Percentiles rank a stretch among this genome's conserved stretches.
Conservation (phyloP, 2,329 filamentous ascomycete genomes). For the Celoporthe dispersa region DNA sequence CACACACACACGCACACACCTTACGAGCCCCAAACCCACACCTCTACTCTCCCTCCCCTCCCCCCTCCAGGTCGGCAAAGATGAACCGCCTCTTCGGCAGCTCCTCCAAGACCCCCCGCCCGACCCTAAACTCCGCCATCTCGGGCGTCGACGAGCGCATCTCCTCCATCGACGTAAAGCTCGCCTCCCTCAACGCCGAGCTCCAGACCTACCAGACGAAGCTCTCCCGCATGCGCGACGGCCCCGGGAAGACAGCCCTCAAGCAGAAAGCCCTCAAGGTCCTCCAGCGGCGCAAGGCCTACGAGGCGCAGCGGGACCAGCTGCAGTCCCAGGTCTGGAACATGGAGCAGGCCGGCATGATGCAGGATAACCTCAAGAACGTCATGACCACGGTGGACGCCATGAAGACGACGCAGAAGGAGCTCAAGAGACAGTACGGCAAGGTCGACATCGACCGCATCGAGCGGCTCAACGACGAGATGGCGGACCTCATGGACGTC, state of each 20-base stretch:
- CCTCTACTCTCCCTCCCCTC: not conserved
- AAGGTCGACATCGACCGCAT: slow-evolving; percentile 98
- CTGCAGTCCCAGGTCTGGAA: slow-evolving; percentile 96
- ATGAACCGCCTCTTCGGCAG: slow-evolving; percentile 98
- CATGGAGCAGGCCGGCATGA: slow-evolving; percentile 97
- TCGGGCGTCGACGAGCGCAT: slow-evolving; percentile 83
- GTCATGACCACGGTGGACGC: slow-evolving; percentile 98
- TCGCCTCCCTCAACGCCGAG: slow-evolving; percentile 89
- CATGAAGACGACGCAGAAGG: slow-evolving; percentile 95
- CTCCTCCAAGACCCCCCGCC: slow-evolving; percentile 85
- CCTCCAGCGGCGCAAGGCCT: slow-evolving; percentile 89
- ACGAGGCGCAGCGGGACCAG: slow-evolving; percentile 93
- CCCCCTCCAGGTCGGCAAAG: slow-evolving; percentile 38
- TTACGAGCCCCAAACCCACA: not conserved
- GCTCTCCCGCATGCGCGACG: slow-evolving; percentile 90
- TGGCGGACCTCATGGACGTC: slow-evolving; percentile 96
- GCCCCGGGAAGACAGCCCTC: slow-evolving; percentile 88
- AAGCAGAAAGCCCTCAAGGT: slow-evolving; percentile 95
- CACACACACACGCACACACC: not conserved
- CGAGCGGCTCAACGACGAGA: slow-evolving; percentile 96
- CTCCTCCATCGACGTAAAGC: slow-evolving; percentile 89
- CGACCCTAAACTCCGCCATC: slow-evolving; percentile 83
- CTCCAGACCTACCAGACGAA: slow-evolving; percentile 86
- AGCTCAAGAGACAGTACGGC: slow-evolving; percentile 89
- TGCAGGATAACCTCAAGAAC: slow-evolving; percentile 98